These are phyloP conservation scores for Aspergillus diversus DNA, from an alignment of 495 filamentous ascomycete species.

Conservation along the genomic window DNA sequence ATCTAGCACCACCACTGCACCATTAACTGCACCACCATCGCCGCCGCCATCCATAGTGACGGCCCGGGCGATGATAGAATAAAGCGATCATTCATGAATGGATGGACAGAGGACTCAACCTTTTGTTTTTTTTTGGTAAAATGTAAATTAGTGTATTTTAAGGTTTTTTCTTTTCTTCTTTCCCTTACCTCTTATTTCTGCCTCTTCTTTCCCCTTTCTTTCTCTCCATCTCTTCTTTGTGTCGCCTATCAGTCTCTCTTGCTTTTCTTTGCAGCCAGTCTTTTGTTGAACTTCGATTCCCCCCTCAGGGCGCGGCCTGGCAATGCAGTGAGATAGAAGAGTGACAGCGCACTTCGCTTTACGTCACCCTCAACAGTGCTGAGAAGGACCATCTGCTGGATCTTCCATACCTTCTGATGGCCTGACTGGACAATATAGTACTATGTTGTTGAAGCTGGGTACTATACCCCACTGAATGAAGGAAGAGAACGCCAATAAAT, in stretches of 20 bases:
- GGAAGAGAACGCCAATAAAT: not conserved
- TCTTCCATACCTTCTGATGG: not conserved
- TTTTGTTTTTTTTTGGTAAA: not conserved
- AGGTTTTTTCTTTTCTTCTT: not conserved
- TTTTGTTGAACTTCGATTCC: not conserved
- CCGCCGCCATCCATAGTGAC: not conserved
- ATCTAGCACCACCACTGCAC: not conserved
- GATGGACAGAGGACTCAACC: not conserved
- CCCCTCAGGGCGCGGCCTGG: too few species aligned
- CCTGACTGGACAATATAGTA: not conserved
- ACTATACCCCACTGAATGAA: not conserved
- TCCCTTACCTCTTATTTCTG: not conserved
- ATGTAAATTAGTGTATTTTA: not conserved
- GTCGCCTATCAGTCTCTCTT: not conserved
- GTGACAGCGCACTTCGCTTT: too few species aligned
- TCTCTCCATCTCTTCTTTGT: not conserved
- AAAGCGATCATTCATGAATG: conserved; percentile 2
- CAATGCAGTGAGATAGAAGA: too few species aligned
- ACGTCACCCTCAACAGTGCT: too few species aligned
- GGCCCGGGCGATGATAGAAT: not conserved
- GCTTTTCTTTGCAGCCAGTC: not conserved
- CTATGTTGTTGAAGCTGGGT: not conserved
- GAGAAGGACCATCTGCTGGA: too few species aligned
- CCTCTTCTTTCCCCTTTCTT: not conserved
- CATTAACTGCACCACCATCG: not conserved